Conservation (phyloP, 1,284 basidiomycete genomes). For the Ceratobasidium sp. region DNA sequence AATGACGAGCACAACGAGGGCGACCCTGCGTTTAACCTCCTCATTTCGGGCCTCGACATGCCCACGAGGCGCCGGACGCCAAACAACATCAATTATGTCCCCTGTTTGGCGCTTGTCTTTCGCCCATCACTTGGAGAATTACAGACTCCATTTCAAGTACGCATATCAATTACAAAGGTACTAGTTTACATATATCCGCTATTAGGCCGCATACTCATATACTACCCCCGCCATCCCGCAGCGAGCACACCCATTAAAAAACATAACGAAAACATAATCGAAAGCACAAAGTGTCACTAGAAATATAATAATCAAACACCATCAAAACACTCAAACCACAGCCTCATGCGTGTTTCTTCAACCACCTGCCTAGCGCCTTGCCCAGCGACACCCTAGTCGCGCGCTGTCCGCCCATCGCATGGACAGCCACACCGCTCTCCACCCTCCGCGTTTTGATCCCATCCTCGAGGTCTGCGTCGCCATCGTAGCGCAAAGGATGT, state of each 20-base stretch:
- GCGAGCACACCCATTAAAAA: background rate
- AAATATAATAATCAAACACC: background rate
- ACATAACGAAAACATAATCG: background rate
- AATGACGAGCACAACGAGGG: slow-evolving; percentile 24
- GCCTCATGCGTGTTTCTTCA: slow-evolving; percentile 4
- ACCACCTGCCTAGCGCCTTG: slow-evolving; percentile 24
- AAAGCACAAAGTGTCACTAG: background rate
- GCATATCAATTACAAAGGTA: too few species aligned
- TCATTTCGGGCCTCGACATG: too few species aligned
- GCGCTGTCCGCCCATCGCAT: background rate
- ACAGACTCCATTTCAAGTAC: background rate
- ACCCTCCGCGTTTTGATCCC: slow-evolving; percentile 28
- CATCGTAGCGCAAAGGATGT: background rate
- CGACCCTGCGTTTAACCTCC: background rate
- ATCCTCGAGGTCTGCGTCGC: slow-evolving; percentile 1
- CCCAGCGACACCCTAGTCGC: slow-evolving; percentile 15
- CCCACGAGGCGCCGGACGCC: background rate
- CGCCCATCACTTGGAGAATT: background rate
- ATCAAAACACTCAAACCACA: background rate
- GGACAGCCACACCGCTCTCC: slow-evolving; percentile 1
- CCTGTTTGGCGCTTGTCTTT: too few species aligned
- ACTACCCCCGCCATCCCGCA: background rate
- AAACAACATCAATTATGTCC: background rate
- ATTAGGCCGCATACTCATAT: background rate
- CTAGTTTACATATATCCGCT: too few species aligned